These are phyloP conservation scores for Solanum sejunctum DNA, from an alignment of 257 asterid species.

Conservation along the genomic window DNA sequence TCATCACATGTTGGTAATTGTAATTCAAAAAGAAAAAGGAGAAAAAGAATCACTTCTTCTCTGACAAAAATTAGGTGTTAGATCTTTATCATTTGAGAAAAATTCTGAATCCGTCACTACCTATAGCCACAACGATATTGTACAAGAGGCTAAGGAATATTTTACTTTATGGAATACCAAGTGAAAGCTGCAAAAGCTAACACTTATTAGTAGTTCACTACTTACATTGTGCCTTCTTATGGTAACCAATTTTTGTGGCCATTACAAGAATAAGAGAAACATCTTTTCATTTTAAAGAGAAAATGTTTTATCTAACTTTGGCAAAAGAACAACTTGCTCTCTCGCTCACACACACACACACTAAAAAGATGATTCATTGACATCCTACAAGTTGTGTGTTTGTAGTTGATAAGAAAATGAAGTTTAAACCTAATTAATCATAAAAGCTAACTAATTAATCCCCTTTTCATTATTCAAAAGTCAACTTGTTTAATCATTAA, in stretches of 20 bases:
- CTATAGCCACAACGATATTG: neutral
- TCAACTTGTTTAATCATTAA: neutral
- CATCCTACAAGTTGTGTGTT: neutral
- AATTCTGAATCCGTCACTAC: fast-evolving
- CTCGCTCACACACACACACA: neutral
- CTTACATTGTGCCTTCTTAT: neutral
- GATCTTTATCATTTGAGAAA: no score
- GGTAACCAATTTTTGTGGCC: neutral
- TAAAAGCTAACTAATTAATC: neutral
- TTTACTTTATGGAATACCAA: neutral
- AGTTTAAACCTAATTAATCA: neutral
- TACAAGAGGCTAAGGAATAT: neutral
- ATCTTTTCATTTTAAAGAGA: neutral
- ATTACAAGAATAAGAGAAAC: neutral
- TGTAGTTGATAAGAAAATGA: neutral
- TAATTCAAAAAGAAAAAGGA: neutral
- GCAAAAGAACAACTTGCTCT: neutral
- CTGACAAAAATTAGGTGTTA: neutral
- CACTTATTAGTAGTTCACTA: neutral
- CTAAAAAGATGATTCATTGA: neutral
- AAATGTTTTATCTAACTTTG: neutral
- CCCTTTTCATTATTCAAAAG: neutral
- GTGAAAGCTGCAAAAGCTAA: neutral
- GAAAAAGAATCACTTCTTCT: neutral
- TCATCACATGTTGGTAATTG: neutral